phyloP scores from a whole-genome alignment of 2,329 filamentous ascomycete species.

The Hymenoscyphus albidus region DNA sequence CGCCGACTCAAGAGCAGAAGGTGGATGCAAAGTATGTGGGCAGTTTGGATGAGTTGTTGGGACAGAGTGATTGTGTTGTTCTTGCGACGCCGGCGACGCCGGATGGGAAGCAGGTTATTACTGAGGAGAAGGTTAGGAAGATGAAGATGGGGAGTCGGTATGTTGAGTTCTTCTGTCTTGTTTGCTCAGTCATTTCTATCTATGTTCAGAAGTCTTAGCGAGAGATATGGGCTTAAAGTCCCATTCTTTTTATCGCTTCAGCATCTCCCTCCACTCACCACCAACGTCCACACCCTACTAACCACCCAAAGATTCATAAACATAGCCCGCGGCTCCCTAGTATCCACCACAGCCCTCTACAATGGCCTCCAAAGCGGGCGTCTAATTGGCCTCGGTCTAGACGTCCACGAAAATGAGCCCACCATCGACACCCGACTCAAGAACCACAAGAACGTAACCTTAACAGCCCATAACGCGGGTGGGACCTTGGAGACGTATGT shows the following conservation, averaged over 20 bases:
- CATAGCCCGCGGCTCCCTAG: constrained; percentile 59
- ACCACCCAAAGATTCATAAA: constrained; percentile 50
- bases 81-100: constrained; percentile 54
- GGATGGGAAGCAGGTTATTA: constrained; percentile 48
- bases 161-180: neutral
- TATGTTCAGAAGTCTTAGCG: neutral
- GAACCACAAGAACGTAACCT: constrained; percentile 39
- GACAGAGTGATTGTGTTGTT: constrained; percentile 54
- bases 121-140: constrained; percentile 42
- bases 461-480: constrained; percentile 66
- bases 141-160: constrained; percentile 51
- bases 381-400: constrained; percentile 54
- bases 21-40: constrained; percentile 52
- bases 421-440: constrained; percentile 30
- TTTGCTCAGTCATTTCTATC: neutral
- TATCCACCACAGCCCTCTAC: constrained; percentile 61
- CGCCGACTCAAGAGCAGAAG: constrained; percentile 27
- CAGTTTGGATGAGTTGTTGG: constrained; percentile 50
- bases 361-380: constrained; percentile 51
- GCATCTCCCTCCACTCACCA: neutral
- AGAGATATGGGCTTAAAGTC: neutral
- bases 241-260: neutral
- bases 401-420: constrained; percentile 62
- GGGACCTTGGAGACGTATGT: constrained; percentile 57
- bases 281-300: neutral